phyloP scores from a whole-genome alignment of 2,329 filamentous ascomycete genomes.

The Penicillium sp. region DNA sequence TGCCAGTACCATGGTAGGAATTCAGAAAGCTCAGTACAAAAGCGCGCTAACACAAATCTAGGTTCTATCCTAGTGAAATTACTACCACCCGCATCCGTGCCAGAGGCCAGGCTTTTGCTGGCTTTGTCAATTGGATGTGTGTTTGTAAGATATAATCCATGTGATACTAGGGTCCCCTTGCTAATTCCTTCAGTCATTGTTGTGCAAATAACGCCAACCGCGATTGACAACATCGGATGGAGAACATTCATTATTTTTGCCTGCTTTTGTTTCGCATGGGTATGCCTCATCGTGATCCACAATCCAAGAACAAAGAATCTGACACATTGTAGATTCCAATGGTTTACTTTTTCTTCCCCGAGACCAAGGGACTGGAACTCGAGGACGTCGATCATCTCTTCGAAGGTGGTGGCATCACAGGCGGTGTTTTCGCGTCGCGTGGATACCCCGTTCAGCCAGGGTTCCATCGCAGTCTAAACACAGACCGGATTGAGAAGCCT shows the following conservation, averaged over 20 bases:
- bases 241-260: constrained; percentile 32
- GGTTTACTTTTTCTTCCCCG: constrained; percentile 63
- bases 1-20: constrained; percentile 42
- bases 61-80: constrained; percentile 44
- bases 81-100: constrained; percentile 43
- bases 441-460: constrained; percentile 17
- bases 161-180: constrained; percentile 7
- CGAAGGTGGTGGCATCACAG: constrained; percentile 36
- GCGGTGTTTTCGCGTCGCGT: constrained; percentile 34
- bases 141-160: constrained; percentile 31
- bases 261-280: constrained; percentile 23
- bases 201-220: constrained; percentile 13
- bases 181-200: constrained; percentile 14
- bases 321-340: constrained; percentile 43
- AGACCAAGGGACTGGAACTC: constrained; percentile 62
- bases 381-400: constrained; percentile 60
- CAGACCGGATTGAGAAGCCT: constrained; percentile 14
- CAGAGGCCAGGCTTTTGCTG: constrained; percentile 42
- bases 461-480: constrained; percentile 16
- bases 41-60: constrained; percentile 1
- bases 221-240: constrained; percentile 32
- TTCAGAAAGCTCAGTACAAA: too few relatives aligned
- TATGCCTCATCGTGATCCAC: not conserved
- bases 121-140: constrained; percentile 37
- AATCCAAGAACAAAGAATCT: constrained; percentile 1